Evolutionary conservation across 1,139 yeast genomes (phyloP), one percentile per base, ranked within the genome.

Genomic region (Debaryomyces psychrophilus): DNA sequence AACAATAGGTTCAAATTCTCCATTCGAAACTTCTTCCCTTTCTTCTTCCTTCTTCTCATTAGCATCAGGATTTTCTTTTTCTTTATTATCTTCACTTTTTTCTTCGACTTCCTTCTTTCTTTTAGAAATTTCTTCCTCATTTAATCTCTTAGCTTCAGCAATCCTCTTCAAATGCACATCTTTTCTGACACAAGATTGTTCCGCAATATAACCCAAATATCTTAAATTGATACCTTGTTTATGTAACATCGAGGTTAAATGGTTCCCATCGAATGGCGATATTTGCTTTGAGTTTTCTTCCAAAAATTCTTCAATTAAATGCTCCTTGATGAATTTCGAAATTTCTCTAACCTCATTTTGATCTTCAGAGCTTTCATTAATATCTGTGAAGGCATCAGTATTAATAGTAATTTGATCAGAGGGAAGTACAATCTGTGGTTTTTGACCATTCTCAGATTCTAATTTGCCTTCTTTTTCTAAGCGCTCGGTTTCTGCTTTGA

Each of bases 161-260:
- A 59, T 49, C 26, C 55, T 52, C 35, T 58, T 54, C 38, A 54
- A 47, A 39, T 58, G 62, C n/a, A 60, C 62, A 26, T 62, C 62
- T 49, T 62, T 65, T 52, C 59, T 65, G 3, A 29, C 44, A 29
- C 58, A 45, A 40, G 44, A 29, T 41, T 43, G 49, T 27, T 43
- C 61, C 17, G 83, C 84, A 58, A 85, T 61, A 44, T 65, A 69
- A 50, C 97, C 97, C 58, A 93, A 75, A 61, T 93, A 92, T 69
- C 99, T 86, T 71, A 92, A 64, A 65, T 90, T 92, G 62, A 93
- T 85, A 74, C 99, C 99, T 44, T 76, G 73, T 56, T 80, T 80
- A 67, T 93, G 99, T 67, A 93, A 68, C 45, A 77, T 65, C 35
- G 76, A 72, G 26, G 90, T 72, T 58, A 93, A 78, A 57, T 90